Base-by-base conservation (phyloP, 2,329 filamentous ascomycete genomes). In the Paecilomyces dactylethromorphus region DNA sequence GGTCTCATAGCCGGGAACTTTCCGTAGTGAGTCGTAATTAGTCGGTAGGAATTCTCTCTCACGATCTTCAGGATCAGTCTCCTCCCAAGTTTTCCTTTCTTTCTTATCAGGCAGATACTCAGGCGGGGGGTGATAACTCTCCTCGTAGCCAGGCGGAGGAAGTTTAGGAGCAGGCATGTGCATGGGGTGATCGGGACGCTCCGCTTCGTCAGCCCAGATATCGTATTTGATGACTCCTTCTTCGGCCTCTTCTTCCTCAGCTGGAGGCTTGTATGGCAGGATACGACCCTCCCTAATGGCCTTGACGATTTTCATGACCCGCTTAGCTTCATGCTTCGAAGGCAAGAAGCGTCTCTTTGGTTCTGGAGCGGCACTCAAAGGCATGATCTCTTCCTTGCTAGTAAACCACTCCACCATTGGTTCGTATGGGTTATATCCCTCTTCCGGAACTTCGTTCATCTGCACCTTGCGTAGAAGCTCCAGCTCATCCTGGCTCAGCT, bases 221-320 rank as follows among this genome's bases (percentile, higher is more conserved):
- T 99, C 94, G 69, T 92, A 96, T 68, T 87, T 87, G 24, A 84
- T 83, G 49, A 89, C 81, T 57, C 89, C 86, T 60, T 89, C 81
- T 58, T 90, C 86, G 56, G 89, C 84, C 58, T 90, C 86, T 64
- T 92, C 85, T 62, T 87, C 83, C 66, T 91, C 89, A 68, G 86
- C 82, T 0, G 87, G 86, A 3, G 91, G 85, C 71, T 87, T 91
- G 78, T 95, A 96, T 3, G 95, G 95, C 68, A 96, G 79, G 65
- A 99, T 97, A 55, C 92, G 87, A 35, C 95, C 94, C 76, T 97
- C 93, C 64, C 89, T 87, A 66, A 99, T 99, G 39, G 94, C 94
- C 69, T 90, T 91, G 57, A 97, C 94, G 68, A 99, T 87, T 79
- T 99, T 97, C 86, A 97, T 96, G 56, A 99, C 86, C 59, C 92